Base-by-base conservation (phyloP, 306 rosid species). In the Rosa chinensis region DNA sequence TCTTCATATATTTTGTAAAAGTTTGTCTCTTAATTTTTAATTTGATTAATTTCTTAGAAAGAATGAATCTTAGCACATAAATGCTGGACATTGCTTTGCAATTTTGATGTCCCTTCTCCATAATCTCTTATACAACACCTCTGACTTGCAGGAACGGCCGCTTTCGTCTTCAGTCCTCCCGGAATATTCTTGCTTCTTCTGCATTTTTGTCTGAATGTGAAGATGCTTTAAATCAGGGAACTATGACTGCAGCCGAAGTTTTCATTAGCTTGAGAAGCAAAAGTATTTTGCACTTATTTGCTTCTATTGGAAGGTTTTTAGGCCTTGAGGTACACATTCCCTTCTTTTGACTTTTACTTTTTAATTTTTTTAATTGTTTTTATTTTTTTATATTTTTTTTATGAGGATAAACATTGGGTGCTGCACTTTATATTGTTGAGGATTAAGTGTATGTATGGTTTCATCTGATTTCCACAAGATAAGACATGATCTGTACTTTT, bases 141-240 rank as follows among this genome's bases (percentile, higher is more conserved):
- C 52, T 83, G 75, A 80, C 82, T 84, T 85, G 84, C 84, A 95
- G 99, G 88, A 95, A 91, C 80, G 99, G 99, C 40, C 90, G 93
- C 23, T 95, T 93, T 88, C 96, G 89, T 85, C 98, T 96, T 80
- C 96, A 87, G 78, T 90, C 99, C 67, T 87, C 96, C 61, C 91
- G 78, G 80, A 88, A 89, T 84, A 85, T 89, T 81, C 86, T 91
- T 82, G 89, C 80, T 64, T 77, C 92, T 73, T 81, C 85, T 0
- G 89, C 89, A 50, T 63, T 35, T 35, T 62, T 93, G 87, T 78
- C 75, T 77, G 98, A 96, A 88, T 93, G 88, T 85, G 99, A 96
- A 88, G 98, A 96, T 64, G 97, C 97, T 76, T 84, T 96, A 78
- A 96, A 96, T 85, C 99, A 91, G 81, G 98, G 98, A 87, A 91